Evolutionary conservation across 2,329 filamentous ascomycete genomes (phyloP), one percentile per base, ranked within the genome.

Genomic region (Aureobasidium vineae): DNA sequence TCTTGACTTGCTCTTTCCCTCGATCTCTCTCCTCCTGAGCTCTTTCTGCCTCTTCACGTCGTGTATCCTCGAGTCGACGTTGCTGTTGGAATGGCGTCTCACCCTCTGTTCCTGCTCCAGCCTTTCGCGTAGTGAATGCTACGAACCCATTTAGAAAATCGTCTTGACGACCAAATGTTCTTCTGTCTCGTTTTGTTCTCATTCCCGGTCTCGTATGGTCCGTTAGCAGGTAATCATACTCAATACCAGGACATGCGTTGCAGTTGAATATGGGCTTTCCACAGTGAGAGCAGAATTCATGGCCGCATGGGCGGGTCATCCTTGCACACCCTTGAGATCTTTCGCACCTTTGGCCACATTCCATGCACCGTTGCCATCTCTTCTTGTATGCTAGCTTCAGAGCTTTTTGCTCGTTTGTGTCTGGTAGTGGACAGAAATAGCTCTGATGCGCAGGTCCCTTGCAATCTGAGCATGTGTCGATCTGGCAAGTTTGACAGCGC

Each of bases 291-390:
- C 56, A 59, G 19, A 59, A 59, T 26, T 23, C 11, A 26, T 59
- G 45, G 10, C 40, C 56, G 11, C 56, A 59, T n/a, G 15, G 5
- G 10, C 56, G 47, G 3, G 1, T 21, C 11, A 59, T 59, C 1
- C 40, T 26, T 21, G 40, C 26, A 19, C 56, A 59, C 6, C 56
- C 56, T 16, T 10, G 4, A 16, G 7, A 10, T 33, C 40, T 59
- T 28, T 59, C 56, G 40, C 38, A 45, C 38, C 47, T 59, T 38
- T 59, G 56, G 3, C 56, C 40, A 38, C 56, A 59, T 40, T 16
- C 3, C 19, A 10, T 31, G 40, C 56, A 59, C 5, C 56, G 40
- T 13, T 59, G 40, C 56, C 56, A 59, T 23, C 21, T 15, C 21
- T 33, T n/a, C 19, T 45, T 28, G 40, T 45, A 13, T 3, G 56